phyloP scores from a whole-genome alignment of 768 basidiomycete species.

The Austroboletus festivus region DNA sequence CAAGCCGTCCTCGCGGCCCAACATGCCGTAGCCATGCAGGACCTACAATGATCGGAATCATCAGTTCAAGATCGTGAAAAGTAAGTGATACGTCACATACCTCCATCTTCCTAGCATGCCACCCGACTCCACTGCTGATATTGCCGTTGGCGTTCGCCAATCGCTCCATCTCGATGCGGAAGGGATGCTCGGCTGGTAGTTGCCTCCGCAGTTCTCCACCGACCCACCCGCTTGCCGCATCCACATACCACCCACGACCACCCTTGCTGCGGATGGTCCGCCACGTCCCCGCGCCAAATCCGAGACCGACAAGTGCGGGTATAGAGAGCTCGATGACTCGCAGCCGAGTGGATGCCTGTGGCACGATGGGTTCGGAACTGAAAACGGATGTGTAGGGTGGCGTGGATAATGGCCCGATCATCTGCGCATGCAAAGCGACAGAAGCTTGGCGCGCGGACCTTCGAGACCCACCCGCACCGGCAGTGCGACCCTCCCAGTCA shows the following conservation, averaged over 20 bases:
- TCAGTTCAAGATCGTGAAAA: background rate
- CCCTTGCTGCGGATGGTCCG: constrained; percentile 89
- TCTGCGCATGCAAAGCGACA: constrained; percentile 68
- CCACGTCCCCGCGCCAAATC: constrained; percentile 83
- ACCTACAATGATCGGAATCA: constrained; percentile 42
- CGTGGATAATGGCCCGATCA: constrained; percentile 79
- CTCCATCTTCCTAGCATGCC: constrained; percentile 98
- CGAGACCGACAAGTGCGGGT: constrained; percentile 65
- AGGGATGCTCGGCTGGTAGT: constrained; percentile 57
- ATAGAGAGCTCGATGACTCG: constrained; percentile 86
- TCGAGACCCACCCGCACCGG: constrained; percentile 27
- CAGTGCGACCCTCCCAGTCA: constrained; percentile 44
- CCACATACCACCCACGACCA: constrained; percentile 92
- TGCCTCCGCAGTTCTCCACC: constrained; percentile 56
- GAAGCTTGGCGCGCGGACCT: constrained; percentile 63
- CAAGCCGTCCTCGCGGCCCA: constrained; percentile 89
- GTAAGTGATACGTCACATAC: constrained; percentile 44
- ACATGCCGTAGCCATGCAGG: constrained; percentile 84
- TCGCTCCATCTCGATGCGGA: constrained; percentile 66
- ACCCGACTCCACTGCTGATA: constrained; percentile 88
- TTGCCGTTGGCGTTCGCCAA: constrained; percentile 82
- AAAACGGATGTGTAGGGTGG: constrained; percentile 71
- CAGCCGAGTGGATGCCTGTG: constrained; percentile 60
- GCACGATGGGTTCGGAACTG: constrained; percentile 27
- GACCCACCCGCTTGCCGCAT: constrained; percentile 80